Evolutionary conservation across 345 rosid species (phyloP).

Genomic region (Atalantia buxifolia): DNA sequence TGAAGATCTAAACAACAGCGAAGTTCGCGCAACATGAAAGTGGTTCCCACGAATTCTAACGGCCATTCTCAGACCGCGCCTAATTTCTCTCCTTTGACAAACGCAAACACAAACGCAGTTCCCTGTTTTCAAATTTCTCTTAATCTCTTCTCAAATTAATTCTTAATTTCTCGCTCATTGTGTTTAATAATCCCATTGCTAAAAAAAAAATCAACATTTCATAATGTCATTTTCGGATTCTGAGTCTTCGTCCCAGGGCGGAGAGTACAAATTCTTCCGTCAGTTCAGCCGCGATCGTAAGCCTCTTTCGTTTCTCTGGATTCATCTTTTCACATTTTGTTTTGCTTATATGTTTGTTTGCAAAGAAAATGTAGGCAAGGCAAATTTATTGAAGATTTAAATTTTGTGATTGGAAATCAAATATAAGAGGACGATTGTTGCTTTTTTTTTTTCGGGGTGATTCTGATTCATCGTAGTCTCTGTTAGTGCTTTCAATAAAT

Average conservation of each 20-base stretch:
- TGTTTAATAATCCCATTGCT: background rate
- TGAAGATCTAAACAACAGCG: background rate
- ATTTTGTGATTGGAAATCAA: background rate
- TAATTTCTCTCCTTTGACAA: slow-evolving; percentile 13
- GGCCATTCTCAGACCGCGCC: slow-evolving; percentile 23
- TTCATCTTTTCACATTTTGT: background rate
- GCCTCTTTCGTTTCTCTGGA: slow-evolving; percentile 2
- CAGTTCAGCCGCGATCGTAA: slow-evolving; percentile 75
- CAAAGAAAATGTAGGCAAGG: background rate
- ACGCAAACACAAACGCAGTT: background rate
- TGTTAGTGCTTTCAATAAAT: background rate
- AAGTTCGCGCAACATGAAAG: background rate
- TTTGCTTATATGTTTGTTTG: background rate
- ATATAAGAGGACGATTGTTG: background rate
- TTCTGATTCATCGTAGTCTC: background rate
- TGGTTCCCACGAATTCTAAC: slow-evolving; percentile 22
- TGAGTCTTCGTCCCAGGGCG: slow-evolving; percentile 48
- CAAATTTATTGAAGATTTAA: background rate
- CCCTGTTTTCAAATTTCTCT: background rate
- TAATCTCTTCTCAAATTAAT: background rate
- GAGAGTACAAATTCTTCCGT: slow-evolving; percentile 70
- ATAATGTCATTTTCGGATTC: slow-evolving; percentile 74
- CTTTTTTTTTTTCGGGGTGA: background rate
- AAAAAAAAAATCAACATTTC: no score
- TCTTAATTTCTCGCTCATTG: background rate